Base-by-base conservation (phyloP, 345 rosid species). In the Euphorbia lathyris region DNA sequence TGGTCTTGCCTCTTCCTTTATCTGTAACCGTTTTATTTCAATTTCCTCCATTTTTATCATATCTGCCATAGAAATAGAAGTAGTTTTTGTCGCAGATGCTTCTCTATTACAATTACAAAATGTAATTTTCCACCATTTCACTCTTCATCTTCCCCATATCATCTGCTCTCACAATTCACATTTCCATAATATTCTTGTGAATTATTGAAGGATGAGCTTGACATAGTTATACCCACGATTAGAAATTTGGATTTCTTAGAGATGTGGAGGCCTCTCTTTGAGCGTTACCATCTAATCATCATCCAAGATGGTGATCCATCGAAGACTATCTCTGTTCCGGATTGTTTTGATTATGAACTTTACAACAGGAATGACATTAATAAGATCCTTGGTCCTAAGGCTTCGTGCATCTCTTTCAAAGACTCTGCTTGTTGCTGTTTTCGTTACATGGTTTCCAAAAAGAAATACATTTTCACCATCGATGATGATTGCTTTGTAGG, bases 401-500 rank as follows among this genome's bases (percentile, higher is more conserved):
- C 98, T 27, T 86, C 92, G 10, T 94, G 98, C 72, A 94, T 94
- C 65, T 94, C 98, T 40, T 94, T 91, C 72, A 91, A 91, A 87
- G 98, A 94, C 81, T 91, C 97, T 19, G 97, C 97, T 69, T 94
- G 98, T 67, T 88, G 98, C 4, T 91, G 97, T 87, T 94, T 94
- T 74, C 97, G 98, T 5, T 94, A 88, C 79, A 91, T 94, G 98
- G 85, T 94, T 47, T 94, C 98, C 78, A 94, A 89, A 87, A 94
- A 94, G 90, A 94, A 94, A 85, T 94, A 94, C 65, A 86, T 94
- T 79, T 94, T 73, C 88, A 94, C 98, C 78, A 91, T 94, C 40
- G 98, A 94, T 71, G 98, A 94, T 57, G 98, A 94, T 67, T 94
- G 98, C 85, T 94, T 91, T 60, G 98, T 94, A 78, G 87, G 97